Evolutionary conservation across 1,284 basidiomycete genomes (phyloP), one percentile per base, ranked within the genome.

Genomic region (Phellopilus nigrolimitatus): DNA sequence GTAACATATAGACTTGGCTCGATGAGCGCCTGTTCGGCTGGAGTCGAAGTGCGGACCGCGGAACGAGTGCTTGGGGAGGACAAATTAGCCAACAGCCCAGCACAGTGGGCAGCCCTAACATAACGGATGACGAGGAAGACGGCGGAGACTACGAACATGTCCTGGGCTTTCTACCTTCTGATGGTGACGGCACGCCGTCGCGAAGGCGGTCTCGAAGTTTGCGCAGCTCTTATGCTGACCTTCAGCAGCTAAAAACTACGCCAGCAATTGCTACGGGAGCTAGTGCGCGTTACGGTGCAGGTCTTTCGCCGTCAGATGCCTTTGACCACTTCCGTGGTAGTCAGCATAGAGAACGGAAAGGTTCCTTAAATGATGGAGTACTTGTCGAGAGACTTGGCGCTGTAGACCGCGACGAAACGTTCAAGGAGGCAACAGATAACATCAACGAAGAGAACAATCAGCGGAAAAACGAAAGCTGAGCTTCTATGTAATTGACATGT

Each of bases 11-110:
- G 86, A 87, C 86, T 13, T 95, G 92, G 91, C 77, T 95, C 30
- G 94, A 97, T 65, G 93, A 95, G 68, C 80, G 88, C 13, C 72
- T 97, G 34, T 97, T 95, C 66, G 94, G 94, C 31, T 97, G 93
- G 93, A 88, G 82, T 63, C 76, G 76, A 27, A 88, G 84, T 59
- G 76, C 85, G 3, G 68, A 65, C 47, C 79, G 74, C 41, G 88
- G 87, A 3, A 88, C 85, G 1, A 88, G 83, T 61, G 84, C 78
- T n/a, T 90, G 87, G 88, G 76, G 76, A 25, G 86, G 80, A 36
- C 61, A 51, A 15, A 68, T 72, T 4, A 75, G 68, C 53, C 73
- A 78, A 37, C 82, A 86, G 49, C 68, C 71, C 51, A 89, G 87
- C 65, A 72, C 82, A 46, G 71, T 79, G 25, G 74, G 72, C 39